Conservation (phyloP, 495 filamentous ascomycete species). For the Penicillium bovifimosum region DNA sequence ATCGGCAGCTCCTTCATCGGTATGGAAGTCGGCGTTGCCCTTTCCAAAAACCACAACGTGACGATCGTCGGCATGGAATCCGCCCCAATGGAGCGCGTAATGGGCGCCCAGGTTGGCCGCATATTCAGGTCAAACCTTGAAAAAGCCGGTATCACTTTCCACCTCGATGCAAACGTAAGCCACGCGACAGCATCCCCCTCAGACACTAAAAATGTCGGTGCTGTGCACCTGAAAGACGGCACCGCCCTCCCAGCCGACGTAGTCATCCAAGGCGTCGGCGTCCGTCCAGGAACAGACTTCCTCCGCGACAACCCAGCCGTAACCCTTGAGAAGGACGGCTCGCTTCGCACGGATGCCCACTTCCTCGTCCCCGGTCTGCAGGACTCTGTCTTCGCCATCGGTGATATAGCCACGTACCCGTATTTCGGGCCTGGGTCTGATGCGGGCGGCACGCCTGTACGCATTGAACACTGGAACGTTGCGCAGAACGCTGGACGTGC, state of each 20-base stretch:
- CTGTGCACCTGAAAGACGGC: slow-evolving; percentile 80
- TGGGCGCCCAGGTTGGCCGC: slow-evolving; percentile 75
- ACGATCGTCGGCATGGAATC: slow-evolving; percentile 93
- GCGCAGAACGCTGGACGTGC: slow-evolving; percentile 85
- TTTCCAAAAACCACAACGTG: slow-evolving; percentile 68
- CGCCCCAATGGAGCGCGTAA: slow-evolving; percentile 77
- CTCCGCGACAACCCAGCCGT: slow-evolving; percentile 66
- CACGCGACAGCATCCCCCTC: slow-evolving; percentile 66
- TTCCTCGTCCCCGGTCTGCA: slow-evolving; percentile 68
- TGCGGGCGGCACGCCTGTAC: slow-evolving; percentile 43
- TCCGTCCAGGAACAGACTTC: slow-evolving; percentile 79
- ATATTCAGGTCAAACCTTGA: slow-evolving; percentile 74
- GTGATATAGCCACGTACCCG: slow-evolving; percentile 93
- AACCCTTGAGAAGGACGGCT: slow-evolving; percentile 71
- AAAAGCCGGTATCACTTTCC: slow-evolving; percentile 81
- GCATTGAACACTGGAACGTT: slow-evolving; percentile 98
- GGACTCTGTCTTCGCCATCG: slow-evolving; percentile 80
- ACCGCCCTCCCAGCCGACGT: slow-evolving; percentile 79
- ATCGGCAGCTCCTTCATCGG: slow-evolving; percentile 92
- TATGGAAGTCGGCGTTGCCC: slow-evolving; percentile 87
- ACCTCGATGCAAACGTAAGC: slow-evolving; percentile 71
- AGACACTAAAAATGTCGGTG: slow-evolving; percentile 64
- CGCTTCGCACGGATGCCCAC: slow-evolving; percentile 66
- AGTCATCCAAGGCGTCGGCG: slow-evolving; percentile 86
- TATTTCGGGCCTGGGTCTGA: slow-evolving; percentile 85